phyloP scores from a whole-genome alignment of 2,329 filamentous ascomycete genomes.

The Talaromyces sp. region DNA sequence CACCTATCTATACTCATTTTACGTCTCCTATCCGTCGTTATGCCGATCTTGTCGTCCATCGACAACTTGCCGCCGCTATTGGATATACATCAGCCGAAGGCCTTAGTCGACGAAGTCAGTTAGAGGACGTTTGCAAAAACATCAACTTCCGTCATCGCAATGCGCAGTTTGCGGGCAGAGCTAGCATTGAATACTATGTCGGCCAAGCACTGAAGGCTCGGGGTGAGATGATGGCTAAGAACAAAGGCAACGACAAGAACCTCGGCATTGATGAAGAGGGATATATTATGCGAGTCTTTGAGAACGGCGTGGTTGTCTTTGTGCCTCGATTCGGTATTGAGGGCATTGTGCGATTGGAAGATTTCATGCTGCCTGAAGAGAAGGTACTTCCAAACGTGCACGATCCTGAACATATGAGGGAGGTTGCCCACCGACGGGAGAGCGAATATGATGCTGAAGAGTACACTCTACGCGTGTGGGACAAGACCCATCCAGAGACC shows the following conservation, averaged over 20 bases:
- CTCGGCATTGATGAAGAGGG: conserved; percentile 72
- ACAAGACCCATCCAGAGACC: conserved; percentile 45
- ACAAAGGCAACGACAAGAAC: conserved; percentile 30
- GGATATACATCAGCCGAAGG: conserved; percentile 81
- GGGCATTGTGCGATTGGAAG: conserved; percentile 79
- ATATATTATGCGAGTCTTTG: conserved; percentile 95
- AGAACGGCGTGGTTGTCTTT: conserved; percentile 94
- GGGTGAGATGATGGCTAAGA: conserved; percentile 44
- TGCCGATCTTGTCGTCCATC: conserved; percentile 90
- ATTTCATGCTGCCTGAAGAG: conserved; percentile 69
- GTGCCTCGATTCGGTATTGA: conserved; percentile 96
- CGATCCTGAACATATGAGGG: conserved; percentile 32
- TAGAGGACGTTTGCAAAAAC: conserved; percentile 94
- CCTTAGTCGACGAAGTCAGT: conserved; percentile 74
- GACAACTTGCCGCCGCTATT: conserved; percentile 92
- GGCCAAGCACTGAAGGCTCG: conserved; percentile 86
- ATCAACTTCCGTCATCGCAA: conserved; percentile 98
- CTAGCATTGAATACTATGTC: conserved; percentile 96
- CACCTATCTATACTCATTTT: conserved; percentile 98
- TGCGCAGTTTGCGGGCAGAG: conserved; percentile 89
- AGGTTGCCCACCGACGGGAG: conserved; percentile 55
- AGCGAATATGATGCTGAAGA: conserved; percentile 81
- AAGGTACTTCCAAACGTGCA: conserved; percentile 24
- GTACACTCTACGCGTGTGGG: conserved; percentile 66
- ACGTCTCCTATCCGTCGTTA: conserved; percentile 96